Percentiles rank a stretch among this genome's conserved stretches.
Conservation (phyloP, 1,139 yeast genomes). For the Pichia sp. region DNA sequence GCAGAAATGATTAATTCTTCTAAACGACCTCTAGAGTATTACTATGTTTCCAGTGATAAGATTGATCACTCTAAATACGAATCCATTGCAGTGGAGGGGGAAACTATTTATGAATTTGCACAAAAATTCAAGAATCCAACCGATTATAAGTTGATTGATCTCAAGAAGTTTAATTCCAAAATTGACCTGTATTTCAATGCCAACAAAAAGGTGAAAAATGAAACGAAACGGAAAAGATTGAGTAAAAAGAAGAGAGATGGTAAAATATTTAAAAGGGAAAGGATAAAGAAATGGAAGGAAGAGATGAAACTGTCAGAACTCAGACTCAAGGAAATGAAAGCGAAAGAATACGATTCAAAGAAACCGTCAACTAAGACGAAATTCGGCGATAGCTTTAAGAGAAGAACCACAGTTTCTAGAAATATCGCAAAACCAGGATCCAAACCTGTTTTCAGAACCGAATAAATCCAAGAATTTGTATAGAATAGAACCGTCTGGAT, state of each 20-base stretch:
- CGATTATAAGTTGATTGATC: conserved; percentile 33
- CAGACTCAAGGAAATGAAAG: conserved; percentile 1
- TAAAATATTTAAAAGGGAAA: conserved; percentile 32
- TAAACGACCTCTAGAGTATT: conserved; percentile 45
- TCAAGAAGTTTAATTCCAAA: conserved; percentile 34
- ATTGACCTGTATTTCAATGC: conserved; percentile 16
- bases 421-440: neutral
- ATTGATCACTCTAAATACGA: conserved; percentile 30
- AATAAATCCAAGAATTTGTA: too few species aligned
- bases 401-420: conserved; percentile 1
- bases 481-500: too few species aligned
- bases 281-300: conserved; percentile 31
- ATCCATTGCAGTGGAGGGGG: conserved; percentile 39
- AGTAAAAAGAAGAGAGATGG: conserved; percentile 43
- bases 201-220: conserved; percentile 12
- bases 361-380: conserved; percentile 1
- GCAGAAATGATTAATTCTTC: conserved; percentile 25
- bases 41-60: conserved; percentile 25
- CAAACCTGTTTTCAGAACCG: conserved; percentile 27
- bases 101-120: conserved; percentile 26
- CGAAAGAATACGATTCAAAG: neutral
- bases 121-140: conserved; percentile 13
- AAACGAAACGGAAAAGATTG: conserved; percentile 27
- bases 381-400: conserved; percentile 7
- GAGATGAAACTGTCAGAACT: conserved; percentile 10